Percentiles rank a stretch among this genome's conserved stretches.
Evolutionary conservation across 1,284 basidiomycete species (phyloP).

Genomic region (Agroathelia rolfsii): DNA sequence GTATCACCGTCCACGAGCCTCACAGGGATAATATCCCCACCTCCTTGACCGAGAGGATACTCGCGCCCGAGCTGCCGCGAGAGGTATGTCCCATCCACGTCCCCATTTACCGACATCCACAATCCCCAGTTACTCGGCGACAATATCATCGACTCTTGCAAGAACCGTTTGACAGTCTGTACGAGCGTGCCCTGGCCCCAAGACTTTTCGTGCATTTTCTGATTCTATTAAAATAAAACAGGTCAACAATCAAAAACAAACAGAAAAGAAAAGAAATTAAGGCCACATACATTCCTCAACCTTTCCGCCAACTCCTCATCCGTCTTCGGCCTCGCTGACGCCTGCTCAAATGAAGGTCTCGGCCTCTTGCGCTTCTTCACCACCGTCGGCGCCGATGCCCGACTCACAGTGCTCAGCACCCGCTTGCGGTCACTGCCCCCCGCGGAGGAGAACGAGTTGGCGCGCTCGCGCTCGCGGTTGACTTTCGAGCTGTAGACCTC

Average conservation of each 20-base stretch:
- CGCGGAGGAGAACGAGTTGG: constrained; percentile 5
- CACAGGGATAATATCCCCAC: constrained; percentile 54
- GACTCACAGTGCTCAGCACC: constrained; percentile 9
- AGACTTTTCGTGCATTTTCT: constrained; percentile 53
- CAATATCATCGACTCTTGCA: too few species aligned
- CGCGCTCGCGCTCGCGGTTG: constrained; percentile 21
- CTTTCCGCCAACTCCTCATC: constrained; percentile 56
- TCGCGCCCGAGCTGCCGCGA: constrained; percentile 69
- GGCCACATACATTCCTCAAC: constrained; percentile 60
- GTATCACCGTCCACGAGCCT: constrained; percentile 24
- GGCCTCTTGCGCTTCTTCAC: constrained; percentile 38
- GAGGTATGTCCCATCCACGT: constrained; percentile 62
- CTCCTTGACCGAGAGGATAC: constrained; percentile 48
- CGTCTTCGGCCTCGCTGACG: constrained; percentile 37
- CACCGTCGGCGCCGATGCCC: constrained; percentile 16
- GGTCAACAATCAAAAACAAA: constrained; percentile 13
- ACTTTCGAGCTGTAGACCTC: constrained; percentile 48
- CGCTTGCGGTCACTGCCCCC: constrained; percentile 10
- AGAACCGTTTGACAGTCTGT: too few species aligned
- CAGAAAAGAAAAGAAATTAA: constrained; percentile 11
- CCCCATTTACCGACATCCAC: constrained; percentile 66
- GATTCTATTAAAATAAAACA: constrained; percentile 40
- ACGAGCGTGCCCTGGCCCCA: constrained; percentile 67
- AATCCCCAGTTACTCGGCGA: constrained; percentile 37
- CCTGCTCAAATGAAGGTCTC: constrained; percentile 37